Base-by-base conservation (phyloP, 495 filamentous ascomycete genomes). In the Hypoxylon fuscum region DNA sequence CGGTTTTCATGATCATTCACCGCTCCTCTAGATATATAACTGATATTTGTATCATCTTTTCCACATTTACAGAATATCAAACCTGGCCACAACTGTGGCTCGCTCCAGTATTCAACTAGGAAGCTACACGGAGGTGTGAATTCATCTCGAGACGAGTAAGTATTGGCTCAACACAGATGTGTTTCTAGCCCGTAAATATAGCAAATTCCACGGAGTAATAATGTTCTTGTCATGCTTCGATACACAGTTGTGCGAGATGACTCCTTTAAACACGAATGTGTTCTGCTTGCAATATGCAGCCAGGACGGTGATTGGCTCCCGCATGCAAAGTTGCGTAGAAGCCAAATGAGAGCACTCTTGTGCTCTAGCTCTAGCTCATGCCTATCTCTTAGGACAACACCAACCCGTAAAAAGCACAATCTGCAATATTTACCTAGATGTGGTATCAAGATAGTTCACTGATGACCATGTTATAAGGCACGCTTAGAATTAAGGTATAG, bases 21-120 rank as follows among this genome's bases (percentile, higher is more conserved):
- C 62, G 62, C 62, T 27, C 44, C 45, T 65, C 45, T 3, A 11
- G 29, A 53, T 64, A 59, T 64, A 64, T 58, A 44, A 48, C 31
- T 23, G 4, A 35, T 20, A 42, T 49, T 34, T 29, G 14, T 27
- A 14, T 12, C 23, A 18, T 60, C 1, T 31, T 22, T 44, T 10
- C 21, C 17, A 27, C 18, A 1, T 10, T 49, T 15, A 23, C 31
- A 35, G 15, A 29, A 7, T 6, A 10, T 44, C 9, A 29, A 11
- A 6, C n/a, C 15, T 57, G 35, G 12, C 23, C 60, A 54, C 54
- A 64, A 49, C 40, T 27, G 35, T 34, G 52, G 11, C 41, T 21
- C 40, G 32, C 25, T 18, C 14, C n/a, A 5, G 22, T 5, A 23
- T 3, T 27, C 17, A 15, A 12, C 20, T 42, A 6, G 14, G 11